phyloP scores from a whole-genome alignment of 2,329 filamentous ascomycete species.

The Monosporascus sp. region DNA sequence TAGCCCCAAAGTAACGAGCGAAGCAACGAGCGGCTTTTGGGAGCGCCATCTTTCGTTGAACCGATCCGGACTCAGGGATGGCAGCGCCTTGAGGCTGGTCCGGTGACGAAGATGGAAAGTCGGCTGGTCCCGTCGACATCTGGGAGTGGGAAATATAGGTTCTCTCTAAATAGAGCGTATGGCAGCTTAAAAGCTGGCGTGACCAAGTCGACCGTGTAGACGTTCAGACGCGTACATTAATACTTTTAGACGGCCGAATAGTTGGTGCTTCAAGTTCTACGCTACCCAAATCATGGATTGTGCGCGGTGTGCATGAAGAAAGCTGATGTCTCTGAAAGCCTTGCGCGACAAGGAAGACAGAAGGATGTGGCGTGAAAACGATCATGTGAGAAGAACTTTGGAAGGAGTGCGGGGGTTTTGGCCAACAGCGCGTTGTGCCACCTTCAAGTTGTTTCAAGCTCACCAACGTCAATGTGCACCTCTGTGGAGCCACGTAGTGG shows the following conservation, averaged over 20 bases:
- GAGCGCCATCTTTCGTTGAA: constrained; percentile 1
- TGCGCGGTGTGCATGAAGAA: too few relatives aligned
- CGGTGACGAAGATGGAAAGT: background rate
- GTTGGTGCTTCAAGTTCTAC: background rate
- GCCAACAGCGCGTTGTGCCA: too few relatives aligned
- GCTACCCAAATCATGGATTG: too few relatives aligned
- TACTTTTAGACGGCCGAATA: background rate
- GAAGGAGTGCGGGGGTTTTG: too few relatives aligned
- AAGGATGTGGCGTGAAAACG: background rate
- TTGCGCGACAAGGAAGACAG: background rate
- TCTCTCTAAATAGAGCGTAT: background rate
- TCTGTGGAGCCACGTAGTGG: too few relatives aligned
- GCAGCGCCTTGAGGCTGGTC: background rate
- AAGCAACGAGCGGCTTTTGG: constrained; percentile 1
- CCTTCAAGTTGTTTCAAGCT: too few relatives aligned
- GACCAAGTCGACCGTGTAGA: background rate
- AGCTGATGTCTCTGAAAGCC: background rate
- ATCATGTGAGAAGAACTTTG: too few relatives aligned
- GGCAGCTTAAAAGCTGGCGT: background rate
- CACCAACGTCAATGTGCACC: too few relatives aligned
- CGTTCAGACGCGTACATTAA: background rate
- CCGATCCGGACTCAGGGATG: too few relatives aligned
- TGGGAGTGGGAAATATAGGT: background rate
- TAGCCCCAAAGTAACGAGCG: background rate
- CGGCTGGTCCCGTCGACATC: background rate